Conservation (phyloP, 345 rosid genomes). For the Ceriops tagal region DNA sequence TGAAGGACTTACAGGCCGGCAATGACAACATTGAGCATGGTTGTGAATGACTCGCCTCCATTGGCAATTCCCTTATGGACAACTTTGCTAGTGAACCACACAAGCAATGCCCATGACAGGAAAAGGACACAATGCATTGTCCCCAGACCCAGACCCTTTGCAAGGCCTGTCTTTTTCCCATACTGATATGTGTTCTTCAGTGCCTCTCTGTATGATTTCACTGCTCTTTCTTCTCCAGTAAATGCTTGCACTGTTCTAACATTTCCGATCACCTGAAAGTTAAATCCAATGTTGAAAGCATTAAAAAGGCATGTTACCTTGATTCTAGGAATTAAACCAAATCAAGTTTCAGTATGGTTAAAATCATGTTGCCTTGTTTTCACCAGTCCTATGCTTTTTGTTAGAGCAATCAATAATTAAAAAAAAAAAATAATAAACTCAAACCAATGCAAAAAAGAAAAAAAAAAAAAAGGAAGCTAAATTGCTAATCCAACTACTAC, state of each 20-base stretch:
- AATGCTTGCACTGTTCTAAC: conserved; percentile 98
- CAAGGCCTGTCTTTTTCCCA: conserved; percentile 81
- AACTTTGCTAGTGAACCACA: conserved; percentile 84
- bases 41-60: conserved; percentile 92
- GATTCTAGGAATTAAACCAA: no score
- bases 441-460: no score
- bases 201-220: conserved; percentile 62
- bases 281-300: background rate
- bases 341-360: no score
- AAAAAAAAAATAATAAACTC: no score
- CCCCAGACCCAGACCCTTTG: conserved; percentile 91
- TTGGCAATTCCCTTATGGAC: conserved; percentile 78
- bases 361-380: no score
- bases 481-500: no score
- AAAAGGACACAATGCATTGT: conserved; percentile 79
- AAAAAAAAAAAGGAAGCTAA: no score
- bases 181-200: conserved; percentile 62
- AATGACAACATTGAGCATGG: conserved; percentile 96
- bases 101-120: conserved; percentile 90
- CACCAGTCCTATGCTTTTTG: no score
- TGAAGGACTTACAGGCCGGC: conserved; percentile 71
- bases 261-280: conserved; percentile 75
- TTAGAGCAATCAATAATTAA: no score
- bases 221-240: conserved; percentile 89
- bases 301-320: no score